These are phyloP conservation scores for Wolfiporia cocos DNA, from an alignment of 1,284 basidiomycete species.

Conservation along the genomic window DNA sequence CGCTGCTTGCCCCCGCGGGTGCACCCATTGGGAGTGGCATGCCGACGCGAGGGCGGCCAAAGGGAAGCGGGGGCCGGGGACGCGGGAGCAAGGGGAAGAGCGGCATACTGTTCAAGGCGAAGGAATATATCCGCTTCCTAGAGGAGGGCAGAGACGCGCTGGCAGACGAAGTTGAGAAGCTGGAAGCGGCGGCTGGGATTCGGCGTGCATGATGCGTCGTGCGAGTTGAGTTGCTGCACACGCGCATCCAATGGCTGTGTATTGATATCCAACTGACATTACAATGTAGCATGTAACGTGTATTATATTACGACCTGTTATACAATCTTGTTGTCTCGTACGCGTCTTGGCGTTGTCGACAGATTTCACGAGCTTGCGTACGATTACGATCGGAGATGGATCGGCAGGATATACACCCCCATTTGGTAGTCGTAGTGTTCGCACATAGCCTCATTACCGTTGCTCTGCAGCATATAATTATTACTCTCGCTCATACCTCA, in stretches of 20 bases:
- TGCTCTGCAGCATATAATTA: too few species aligned
- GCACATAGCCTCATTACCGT: background rate
- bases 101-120: conserved; percentile 73
- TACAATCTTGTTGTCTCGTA: too few species aligned
- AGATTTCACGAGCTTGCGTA: conserved; percentile 1
- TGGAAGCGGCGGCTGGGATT: conserved; percentile 57
- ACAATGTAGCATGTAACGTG: too few species aligned
- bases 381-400: conserved; percentile 1
- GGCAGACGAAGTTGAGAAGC: conserved; percentile 49
- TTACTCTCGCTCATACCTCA: background rate
- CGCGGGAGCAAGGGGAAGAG: conserved; percentile 64
- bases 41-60: conserved; percentile 73
- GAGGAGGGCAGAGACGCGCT: conserved; percentile 68
- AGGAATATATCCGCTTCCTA: conserved; percentile 73
- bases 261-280: too few species aligned
- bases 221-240: too few species aligned
- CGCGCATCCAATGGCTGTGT: background rate
- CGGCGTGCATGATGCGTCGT: too few species aligned
- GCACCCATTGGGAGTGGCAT: conserved; percentile 56
- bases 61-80: conserved; percentile 55
- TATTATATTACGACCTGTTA: too few species aligned
- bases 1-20: conserved; percentile 69
- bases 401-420: background rate
- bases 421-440: background rate
- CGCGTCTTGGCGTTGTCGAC: too few species aligned